A percentile compares a stretch with the other conserved stretches of the same genome.
Conservation (phyloP, 345 rosid species). For the Erucastrum elatum region DNA sequence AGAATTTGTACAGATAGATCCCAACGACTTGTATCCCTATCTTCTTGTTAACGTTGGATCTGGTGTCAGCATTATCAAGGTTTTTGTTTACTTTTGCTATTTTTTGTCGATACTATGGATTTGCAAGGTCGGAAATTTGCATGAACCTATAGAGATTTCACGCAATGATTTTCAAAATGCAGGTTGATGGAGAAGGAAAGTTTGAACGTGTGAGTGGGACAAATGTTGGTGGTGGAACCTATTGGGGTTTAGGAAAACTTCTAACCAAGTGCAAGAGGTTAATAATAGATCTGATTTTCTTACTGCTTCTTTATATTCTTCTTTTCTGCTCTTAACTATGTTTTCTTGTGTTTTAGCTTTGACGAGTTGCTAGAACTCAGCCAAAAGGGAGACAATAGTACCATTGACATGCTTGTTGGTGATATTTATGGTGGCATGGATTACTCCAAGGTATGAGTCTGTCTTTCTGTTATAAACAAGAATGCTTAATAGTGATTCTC, state of each 20-base stretch:
- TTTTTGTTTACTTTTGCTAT: constrained; percentile 30
- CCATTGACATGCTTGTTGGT: constrained; percentile 97
- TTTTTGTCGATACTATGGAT: neutral
- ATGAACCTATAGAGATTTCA: neutral
- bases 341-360: constrained; percentile 56
- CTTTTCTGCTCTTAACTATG: neutral
- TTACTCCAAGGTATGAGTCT: constrained; percentile 72
- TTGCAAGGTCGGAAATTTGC: neutral
- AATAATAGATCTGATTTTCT: constrained; percentile 17
- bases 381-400: constrained; percentile 92
- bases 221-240: constrained; percentile 98
- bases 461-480: constrained; percentile 46
- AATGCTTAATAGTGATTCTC: constrained; percentile 18
- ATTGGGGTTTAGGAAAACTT: constrained; percentile 96
- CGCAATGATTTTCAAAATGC: constrained; percentile 16
- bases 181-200: constrained; percentile 98
- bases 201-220: constrained; percentile 96
- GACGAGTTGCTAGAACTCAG: constrained; percentile 95
- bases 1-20: constrained; percentile 94
- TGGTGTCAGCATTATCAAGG: constrained; percentile 99
- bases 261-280: constrained; percentile 97
- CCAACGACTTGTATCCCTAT: constrained; percentile 90
- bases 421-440: constrained; percentile 98
- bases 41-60: constrained; percentile 98
- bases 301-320: neutral